phyloP scores from a whole-genome alignment of 169 alveolate species.

The Ichthyophthirius multifiliis region DNA sequence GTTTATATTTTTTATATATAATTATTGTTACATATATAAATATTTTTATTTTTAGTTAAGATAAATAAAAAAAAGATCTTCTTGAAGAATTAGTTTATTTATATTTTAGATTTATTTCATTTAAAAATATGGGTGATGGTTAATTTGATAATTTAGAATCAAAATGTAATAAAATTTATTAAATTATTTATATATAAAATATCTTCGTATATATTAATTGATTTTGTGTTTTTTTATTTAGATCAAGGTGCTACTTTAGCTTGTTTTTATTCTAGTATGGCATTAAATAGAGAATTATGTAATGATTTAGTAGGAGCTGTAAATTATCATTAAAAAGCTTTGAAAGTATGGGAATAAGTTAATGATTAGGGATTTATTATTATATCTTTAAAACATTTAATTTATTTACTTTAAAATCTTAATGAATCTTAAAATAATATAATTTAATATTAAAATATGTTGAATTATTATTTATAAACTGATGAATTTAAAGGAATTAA shows the following conservation, averaged over 20 bases:
- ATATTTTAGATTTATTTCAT: neutral
- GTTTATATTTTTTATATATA: neutral
- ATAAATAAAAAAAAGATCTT: neutral
- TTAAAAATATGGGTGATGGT: neutral
- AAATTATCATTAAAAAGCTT: conserved; percentile 21
- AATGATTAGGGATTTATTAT: conserved; percentile 28
- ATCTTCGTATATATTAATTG: neutral
- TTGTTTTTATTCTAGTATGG: conserved; percentile 37
- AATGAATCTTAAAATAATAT: neutral
- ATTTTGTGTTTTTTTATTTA: no score
- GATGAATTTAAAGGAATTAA: conserved; percentile 27
- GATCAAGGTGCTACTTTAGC: conserved; percentile 35
- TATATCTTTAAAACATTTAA: conserved; percentile 3
- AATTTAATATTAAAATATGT: neutral
- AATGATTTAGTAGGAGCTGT: conserved; percentile 1
- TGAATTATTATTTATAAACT: conserved; percentile 6
- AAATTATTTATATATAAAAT: neutral
- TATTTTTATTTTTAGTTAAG: neutral
- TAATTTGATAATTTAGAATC: neutral
- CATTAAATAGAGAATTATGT: conserved; percentile 32
- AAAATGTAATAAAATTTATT: neutral
- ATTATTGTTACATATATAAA: neutral
- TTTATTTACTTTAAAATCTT: neutral
- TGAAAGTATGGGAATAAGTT: conserved; percentile 12
- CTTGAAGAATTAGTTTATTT: neutral